Percentiles rank a stretch among this genome's conserved stretches.
Evolutionary conservation across 1,139 yeast species (phyloP).

Genomic region (Lodderomyces beijingensis): DNA sequence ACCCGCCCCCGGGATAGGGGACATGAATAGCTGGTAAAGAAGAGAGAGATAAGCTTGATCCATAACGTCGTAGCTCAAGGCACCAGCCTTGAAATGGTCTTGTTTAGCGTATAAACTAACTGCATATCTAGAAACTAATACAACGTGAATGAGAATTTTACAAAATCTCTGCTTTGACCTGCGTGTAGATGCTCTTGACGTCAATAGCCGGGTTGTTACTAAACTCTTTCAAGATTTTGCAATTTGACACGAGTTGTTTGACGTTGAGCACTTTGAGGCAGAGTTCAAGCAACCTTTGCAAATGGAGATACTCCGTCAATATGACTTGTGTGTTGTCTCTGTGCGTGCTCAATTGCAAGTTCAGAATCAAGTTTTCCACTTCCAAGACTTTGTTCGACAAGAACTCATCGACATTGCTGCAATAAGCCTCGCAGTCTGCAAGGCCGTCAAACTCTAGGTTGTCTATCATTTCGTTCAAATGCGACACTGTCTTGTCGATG

Average conservation of each 20-base stretch:
- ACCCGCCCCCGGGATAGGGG: too few species aligned
- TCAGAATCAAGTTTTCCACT: conserved; percentile 1
- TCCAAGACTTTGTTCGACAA: conserved; percentile 4
- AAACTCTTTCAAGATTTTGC: conserved; percentile 9
- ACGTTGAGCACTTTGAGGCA: conserved; percentile 5
- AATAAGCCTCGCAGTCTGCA: conserved; percentile 6
- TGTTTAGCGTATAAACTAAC: too few species aligned
- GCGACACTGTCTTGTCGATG: conserved; percentile 4
- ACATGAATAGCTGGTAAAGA: background rate
- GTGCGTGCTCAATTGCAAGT: background rate
- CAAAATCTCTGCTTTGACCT: conserved; percentile 7
- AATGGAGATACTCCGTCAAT: conserved; percentile 5
- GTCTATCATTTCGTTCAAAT: conserved; percentile 5
- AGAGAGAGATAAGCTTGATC: background rate
- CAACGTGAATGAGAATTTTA: conserved; percentile 3
- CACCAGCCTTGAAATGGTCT: background rate
- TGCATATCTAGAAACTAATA: too few species aligned
- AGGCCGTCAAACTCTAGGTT: conserved; percentile 5
- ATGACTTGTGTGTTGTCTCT: background rate
- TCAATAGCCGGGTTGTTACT: conserved; percentile 8
- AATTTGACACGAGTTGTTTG: conserved; percentile 8
- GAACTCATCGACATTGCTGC: conserved; percentile 3
- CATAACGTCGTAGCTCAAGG: background rate
- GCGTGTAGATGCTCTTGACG: conserved; percentile 8
- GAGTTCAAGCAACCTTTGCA: conserved; percentile 9